Evolutionary conservation across 2,329 filamentous ascomycete species (phyloP), one percentile per base, ranked within the genome.

Genomic region (Ascomycota sp.): DNA sequence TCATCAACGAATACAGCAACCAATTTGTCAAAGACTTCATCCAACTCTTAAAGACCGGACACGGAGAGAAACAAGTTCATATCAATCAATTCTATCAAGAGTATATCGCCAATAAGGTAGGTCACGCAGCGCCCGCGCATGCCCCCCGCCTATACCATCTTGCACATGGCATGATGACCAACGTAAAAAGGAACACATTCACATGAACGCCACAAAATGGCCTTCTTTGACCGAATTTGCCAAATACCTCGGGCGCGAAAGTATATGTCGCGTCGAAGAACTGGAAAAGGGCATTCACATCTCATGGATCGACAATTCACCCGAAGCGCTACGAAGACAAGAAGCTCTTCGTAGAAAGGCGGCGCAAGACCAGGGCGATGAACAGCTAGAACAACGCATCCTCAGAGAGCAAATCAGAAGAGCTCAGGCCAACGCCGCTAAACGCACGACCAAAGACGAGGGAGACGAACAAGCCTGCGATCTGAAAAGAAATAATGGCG

Each of bases 61-160:
- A 98, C 47, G 82, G 83, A 40, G 83, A 92, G 55, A 98, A 98
- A 54, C 68, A 72, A 45, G 73, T 95, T 1, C 68, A 84, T 27
- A 70, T 84, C 34, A 98, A 98, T 48, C 74, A 80, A 39, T 95
- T 95, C 52, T 98, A 98, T 55, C 82, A 95, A 51, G 76, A 84
- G 27, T 89, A 92, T 46, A 93, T 95, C 43, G 66, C 72, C 11
- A 76, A 86, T 43, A 83, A 84, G 36, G 38, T 42, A 11, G 16
- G 16, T 21, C 16, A 21, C 16, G 16, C 16, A 21, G 16, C 16
- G 16, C 16, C 16, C 16, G 3, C 7, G 30, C 29, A 11, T 7
- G 7, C n/a, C 27, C 11, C 13, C 7, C 13, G 7, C 7, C 11
- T 7, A 9, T 27, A 3, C 10, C 9, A 6, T 6, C 8, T 29